These are phyloP conservation scores for Gymnopilus junonius DNA, from an alignment of 768 basidiomycete species.

Conservation along the genomic window DNA sequence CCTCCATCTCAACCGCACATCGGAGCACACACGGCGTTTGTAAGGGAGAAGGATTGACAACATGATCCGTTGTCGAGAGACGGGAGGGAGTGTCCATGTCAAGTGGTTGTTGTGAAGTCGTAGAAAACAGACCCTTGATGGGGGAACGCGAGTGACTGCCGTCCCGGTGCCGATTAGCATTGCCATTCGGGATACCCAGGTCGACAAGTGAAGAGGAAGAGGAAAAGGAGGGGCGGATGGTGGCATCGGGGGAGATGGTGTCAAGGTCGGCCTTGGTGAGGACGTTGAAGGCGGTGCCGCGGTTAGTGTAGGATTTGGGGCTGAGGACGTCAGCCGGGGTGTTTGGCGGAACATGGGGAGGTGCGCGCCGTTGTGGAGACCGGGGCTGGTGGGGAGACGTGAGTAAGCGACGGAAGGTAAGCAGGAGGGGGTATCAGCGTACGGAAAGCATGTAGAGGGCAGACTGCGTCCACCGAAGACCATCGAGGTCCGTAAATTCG, in stretches of 20 bases:
- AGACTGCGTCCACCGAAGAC: conserved; percentile 52
- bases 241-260: conserved; percentile 39
- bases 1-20: background rate
- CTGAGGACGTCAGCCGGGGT: background rate
- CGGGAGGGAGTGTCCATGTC: background rate
- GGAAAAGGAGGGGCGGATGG: conserved; percentile 38
- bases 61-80: background rate
- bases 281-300: conserved; percentile 28
- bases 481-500: conserved; percentile 66
- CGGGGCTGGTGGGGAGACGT: background rate
- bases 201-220: background rate
- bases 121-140: conserved; percentile 35
- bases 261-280: conserved; percentile 42
- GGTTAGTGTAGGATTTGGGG: conserved; percentile 1
- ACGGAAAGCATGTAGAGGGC: conserved; percentile 36
- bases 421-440: background rate
- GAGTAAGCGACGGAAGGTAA: background rate
- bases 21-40: background rate
- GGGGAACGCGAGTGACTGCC: conserved; percentile 32
- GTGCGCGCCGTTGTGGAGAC: background rate
- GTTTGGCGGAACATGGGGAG: background rate
- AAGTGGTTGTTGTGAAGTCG: background rate
- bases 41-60: background rate
- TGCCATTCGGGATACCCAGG: conserved; percentile 7
- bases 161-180: conserved; percentile 24